Evolutionary conservation across 495 filamentous ascomycete species (phyloP), one percentile per base, ranked within the genome.

Genomic region (Terfezia boudieri): DNA sequence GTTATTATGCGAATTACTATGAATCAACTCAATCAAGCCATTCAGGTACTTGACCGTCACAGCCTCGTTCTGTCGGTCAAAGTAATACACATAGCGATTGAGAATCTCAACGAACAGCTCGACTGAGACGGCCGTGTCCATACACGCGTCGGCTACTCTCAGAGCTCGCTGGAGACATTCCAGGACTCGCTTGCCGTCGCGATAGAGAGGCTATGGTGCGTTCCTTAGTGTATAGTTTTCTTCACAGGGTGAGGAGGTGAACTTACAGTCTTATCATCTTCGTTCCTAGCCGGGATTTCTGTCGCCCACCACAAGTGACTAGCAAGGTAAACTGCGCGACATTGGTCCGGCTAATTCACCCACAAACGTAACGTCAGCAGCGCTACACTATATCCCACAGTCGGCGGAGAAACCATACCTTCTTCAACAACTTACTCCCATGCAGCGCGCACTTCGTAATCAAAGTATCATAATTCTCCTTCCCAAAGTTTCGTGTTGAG

Each of bases 21-120:
- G 88, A 58, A 98, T 96, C 56, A 98, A 78, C 71, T 98, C 90
- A 62, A 98, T 95, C 37, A 98, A 81, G 4, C 90, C 90, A 64
- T 98, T 98, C 51, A 98, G 75, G 65, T 96, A 98, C 69, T 95
- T 98, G 11, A 83, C 94, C 3, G 90, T 96, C 70, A 86, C 89
- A 49, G 86, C 89, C 69, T 98, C 90, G 68, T 98, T 98, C 69
- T 93, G 86, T 62, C 96, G 86, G 68, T 98, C 90, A 69, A 94
- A 98, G 68, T 95, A 96, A 67, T 98, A 98, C 52, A 96, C 90
- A 69, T 96, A 98, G 65, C 90, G 78, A 64, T 96, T 94, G 56
- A 98, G 71, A 57, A 98, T 96, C 69, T 98, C 90, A 51, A 98
- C 90, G 63, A 98, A 98, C 43, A 98, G 73, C 69, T 98, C 90